Percentiles rank a stretch among this genome's conserved stretches.
Evolutionary conservation across 768 basidiomycete genomes (phyloP).

Genomic region (Auriculariales sp.): DNA sequence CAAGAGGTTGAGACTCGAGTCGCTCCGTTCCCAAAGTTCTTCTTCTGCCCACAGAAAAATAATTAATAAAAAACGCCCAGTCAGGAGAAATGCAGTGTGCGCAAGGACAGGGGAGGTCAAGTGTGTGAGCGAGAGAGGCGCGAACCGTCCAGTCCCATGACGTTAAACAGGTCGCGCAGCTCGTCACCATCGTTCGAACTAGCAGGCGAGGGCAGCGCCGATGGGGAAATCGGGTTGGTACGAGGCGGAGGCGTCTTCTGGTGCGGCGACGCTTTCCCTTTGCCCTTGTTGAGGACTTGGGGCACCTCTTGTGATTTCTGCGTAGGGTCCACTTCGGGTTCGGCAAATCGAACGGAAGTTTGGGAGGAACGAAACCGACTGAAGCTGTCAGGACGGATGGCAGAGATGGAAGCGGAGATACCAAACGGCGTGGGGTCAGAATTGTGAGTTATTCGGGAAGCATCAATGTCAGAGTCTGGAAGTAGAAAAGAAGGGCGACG

Average conservation of each 20-base stretch:
- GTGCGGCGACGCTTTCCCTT: too few relatives aligned
- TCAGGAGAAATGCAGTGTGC: not conserved
- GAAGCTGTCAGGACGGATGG: not conserved
- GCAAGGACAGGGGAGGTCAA: too few relatives aligned
- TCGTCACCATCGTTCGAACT: constrained; percentile 5
- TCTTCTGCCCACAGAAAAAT: too few relatives aligned
- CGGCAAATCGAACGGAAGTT: not conserved
- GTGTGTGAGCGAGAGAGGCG: too few relatives aligned
- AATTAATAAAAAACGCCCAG: not conserved
- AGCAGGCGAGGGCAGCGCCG: not conserved
- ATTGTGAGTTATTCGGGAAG: not conserved
- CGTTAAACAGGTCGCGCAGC: constrained; percentile 7
- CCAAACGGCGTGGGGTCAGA: constrained; percentile 1
- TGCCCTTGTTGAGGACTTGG: too few relatives aligned
- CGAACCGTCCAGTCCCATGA: constrained; percentile 6
- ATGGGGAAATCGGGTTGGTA: too few relatives aligned
- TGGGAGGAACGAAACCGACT: too few relatives aligned
- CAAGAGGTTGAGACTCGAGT: not conserved
- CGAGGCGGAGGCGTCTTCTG: too few relatives aligned
- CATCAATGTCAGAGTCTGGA: not conserved
- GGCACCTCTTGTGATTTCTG: too few relatives aligned
- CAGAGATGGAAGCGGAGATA: constrained; percentile 4
- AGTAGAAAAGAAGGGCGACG: too few relatives aligned
- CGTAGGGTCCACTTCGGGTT: too few relatives aligned
- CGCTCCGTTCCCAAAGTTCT: not conserved